Conservation (phyloP, 345 rosid genomes). For the Eucalyptus sideroxylon region DNA sequence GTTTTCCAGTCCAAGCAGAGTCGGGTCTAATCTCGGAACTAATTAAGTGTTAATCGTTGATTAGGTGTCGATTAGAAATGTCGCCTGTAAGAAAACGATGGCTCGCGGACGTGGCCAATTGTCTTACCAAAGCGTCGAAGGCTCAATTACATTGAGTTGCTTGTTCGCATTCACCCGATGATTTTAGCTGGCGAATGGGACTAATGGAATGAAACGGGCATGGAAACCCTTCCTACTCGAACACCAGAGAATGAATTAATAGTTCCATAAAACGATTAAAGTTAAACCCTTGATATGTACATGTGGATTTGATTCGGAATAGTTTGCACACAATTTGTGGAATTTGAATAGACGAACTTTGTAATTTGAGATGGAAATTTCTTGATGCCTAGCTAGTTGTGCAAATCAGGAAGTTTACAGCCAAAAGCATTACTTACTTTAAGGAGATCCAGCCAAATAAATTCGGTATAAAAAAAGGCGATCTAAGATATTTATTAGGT, state of each 20-base stretch:
- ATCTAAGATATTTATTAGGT: background rate
- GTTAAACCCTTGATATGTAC: background rate
- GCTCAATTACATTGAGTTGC: background rate
- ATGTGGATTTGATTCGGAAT: background rate
- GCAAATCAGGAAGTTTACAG: background rate
- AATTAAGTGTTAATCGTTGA: background rate
- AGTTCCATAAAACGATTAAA: background rate
- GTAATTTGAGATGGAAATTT: background rate
- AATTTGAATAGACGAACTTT: accelerated
- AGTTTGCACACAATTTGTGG: background rate
- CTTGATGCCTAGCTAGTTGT: accelerated
- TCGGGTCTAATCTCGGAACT: background rate
- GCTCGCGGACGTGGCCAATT: background rate
- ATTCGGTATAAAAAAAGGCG: background rate
- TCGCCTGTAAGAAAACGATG: background rate
- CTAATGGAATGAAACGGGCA: background rate
- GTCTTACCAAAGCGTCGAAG: background rate
- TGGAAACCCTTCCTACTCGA: background rate
- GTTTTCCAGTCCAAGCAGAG: background rate
- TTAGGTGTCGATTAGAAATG: background rate
- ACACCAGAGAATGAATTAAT: background rate
- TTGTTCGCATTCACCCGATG: background rate
- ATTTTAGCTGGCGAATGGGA: background rate
- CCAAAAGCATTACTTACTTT: background rate
- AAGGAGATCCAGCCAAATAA: background rate